Conservation (phyloP, 768 basidiomycete species). For the Calocybe indica region DNA sequence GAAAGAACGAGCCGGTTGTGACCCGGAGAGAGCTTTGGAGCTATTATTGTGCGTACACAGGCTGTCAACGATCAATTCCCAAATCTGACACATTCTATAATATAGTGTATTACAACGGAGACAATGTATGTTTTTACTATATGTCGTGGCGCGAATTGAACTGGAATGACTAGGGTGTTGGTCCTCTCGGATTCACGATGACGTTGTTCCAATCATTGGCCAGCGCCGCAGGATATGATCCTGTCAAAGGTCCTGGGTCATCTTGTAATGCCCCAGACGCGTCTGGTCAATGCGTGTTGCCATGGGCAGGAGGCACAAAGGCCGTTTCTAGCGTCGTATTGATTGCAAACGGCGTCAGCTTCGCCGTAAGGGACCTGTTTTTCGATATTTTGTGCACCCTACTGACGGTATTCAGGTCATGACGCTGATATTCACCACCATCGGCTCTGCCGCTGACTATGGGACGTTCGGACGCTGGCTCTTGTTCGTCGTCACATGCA, state of each 20-base stretch:
- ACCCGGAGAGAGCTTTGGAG: slow-evolving; percentile 74
- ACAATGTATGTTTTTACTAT: slow-evolving; percentile 46
- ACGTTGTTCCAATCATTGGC: slow-evolving; percentile 73
- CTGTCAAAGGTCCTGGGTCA: slow-evolving; percentile 60
- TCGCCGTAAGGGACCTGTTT: slow-evolving; percentile 44
- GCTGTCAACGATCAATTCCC: background rate
- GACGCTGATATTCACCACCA: slow-evolving; percentile 77
- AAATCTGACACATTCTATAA: slow-evolving; percentile 1
- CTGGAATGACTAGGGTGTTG: slow-evolving; percentile 46
- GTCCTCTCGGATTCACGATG: slow-evolving; percentile 62
- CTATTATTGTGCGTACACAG: slow-evolving; percentile 56
- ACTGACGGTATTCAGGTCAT: slow-evolving; percentile 41
- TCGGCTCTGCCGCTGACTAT: slow-evolving; percentile 71
- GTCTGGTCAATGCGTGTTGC: slow-evolving; percentile 73
- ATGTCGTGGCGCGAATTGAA: background rate
- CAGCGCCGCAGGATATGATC: slow-evolving; percentile 70
- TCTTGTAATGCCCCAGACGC: slow-evolving; percentile 51
- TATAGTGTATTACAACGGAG: slow-evolving; percentile 76
- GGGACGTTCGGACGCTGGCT: slow-evolving; percentile 76
- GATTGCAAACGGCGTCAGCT: slow-evolving; percentile 69
- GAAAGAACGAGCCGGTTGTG: slow-evolving; percentile 58
- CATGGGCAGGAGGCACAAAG: slow-evolving; percentile 71
- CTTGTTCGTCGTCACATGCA: slow-evolving; percentile 58
- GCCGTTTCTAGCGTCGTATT: slow-evolving; percentile 73
- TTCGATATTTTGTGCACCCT: background rate